These are phyloP conservation scores for Raphanus sativus DNA, from an alignment of 345 rosid genomes.

Conservation along the genomic window DNA sequence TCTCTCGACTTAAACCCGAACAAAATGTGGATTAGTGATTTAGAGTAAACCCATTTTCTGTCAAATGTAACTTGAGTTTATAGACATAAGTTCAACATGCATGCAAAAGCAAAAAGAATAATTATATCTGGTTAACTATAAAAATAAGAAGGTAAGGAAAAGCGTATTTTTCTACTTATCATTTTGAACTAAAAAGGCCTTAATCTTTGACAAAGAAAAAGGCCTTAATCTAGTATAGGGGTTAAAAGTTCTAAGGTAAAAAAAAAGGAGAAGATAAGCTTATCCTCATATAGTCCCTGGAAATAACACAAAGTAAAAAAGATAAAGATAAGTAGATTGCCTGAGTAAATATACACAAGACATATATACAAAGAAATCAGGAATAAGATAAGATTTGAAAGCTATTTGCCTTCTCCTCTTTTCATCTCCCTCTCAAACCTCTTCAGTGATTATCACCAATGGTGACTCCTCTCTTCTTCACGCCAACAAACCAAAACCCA, in stretches of 20 bases:
- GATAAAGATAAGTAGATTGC: conserved; percentile 30
- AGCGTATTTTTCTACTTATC: background rate
- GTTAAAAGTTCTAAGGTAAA: conserved; percentile 11
- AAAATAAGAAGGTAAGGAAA: background rate
- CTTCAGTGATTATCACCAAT: conserved; percentile 32
- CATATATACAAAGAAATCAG: conserved; percentile 12
- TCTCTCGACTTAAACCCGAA: background rate
- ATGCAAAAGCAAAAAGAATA: background rate
- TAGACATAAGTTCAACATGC: background rate
- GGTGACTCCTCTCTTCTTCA: conserved; percentile 32
- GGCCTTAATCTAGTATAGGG: background rate
- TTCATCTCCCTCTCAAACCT: background rate
- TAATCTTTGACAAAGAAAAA: background rate
- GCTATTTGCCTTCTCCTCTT: conserved; percentile 22
- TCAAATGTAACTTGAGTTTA: background rate
- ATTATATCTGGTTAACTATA: background rate
- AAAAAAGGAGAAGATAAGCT: background rate
- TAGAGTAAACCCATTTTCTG: background rate
- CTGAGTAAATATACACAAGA: conserved; percentile 9
- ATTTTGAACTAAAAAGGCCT: background rate
- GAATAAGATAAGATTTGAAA: conserved; percentile 21
- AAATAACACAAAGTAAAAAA: conserved; percentile 37
- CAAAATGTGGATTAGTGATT: background rate
- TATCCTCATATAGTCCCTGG: conserved; percentile 43
- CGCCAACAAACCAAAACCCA: conserved; percentile 14